Evolutionary conservation across 192 early-diverging fungal species (phyloP).

Genomic region (Coemansia sp.): DNA sequence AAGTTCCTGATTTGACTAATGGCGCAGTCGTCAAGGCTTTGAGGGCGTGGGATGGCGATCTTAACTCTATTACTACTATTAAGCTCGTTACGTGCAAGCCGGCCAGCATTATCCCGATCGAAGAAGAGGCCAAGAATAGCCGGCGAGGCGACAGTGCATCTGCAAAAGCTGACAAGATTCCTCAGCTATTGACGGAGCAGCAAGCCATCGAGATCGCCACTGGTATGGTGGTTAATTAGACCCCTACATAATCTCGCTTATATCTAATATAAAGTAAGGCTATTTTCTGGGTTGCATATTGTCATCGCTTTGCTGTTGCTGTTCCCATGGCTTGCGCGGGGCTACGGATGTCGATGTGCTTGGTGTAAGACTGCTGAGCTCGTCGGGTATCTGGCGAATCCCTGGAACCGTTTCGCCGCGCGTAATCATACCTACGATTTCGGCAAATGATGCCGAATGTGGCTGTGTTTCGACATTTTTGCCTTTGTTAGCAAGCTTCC

Average conservation of each 20-base stretch:
- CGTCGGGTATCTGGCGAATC: slow-evolving; percentile 42
- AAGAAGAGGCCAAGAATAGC: slow-evolving; percentile 3
- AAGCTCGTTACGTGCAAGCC: slow-evolving; percentile 44
- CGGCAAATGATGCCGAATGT: slow-evolving; percentile 34
- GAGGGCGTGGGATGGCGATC: slow-evolving; percentile 50
- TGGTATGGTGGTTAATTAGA: slow-evolving; percentile 31
- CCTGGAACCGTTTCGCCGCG: slow-evolving; percentile 35
- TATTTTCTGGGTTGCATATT: background rate
- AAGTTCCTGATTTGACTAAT: slow-evolving; percentile 46
- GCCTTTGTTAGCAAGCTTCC: slow-evolving; percentile 22
- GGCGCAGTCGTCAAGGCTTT: slow-evolving; percentile 34
- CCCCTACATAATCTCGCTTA: background rate
- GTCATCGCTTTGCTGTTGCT: background rate
- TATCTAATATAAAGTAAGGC: background rate
- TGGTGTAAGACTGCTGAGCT: slow-evolving; percentile 30
- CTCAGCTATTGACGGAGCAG: slow-evolving; percentile 13
- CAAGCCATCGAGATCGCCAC: slow-evolving; percentile 28
- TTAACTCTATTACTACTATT: slow-evolving; percentile 51
- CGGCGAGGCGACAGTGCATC: background rate
- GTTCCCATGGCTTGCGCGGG: slow-evolving; percentile 53
- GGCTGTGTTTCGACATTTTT: slow-evolving; percentile 8
- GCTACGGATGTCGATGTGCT: slow-evolving; percentile 30
- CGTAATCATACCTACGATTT: slow-evolving; percentile 42
- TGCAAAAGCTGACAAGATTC: slow-evolving; percentile 6
- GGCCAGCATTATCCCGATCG: slow-evolving; percentile 7